phyloP scores from a whole-genome alignment of 352 stramenopile species.

The Phytophthora podocarpi region DNA sequence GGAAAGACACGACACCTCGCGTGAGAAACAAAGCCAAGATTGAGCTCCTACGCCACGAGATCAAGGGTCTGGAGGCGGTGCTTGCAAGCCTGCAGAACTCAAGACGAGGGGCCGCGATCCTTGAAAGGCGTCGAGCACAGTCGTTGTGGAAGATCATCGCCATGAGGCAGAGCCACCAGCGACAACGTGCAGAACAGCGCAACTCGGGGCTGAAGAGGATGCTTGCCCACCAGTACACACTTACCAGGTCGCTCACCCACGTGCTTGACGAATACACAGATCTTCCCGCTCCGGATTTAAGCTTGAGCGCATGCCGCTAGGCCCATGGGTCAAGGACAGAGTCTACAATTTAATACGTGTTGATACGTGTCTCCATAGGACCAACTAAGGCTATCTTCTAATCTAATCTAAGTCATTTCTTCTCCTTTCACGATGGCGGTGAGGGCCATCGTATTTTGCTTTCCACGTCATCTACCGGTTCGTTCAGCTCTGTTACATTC shows the following conservation, averaged over 20 bases:
- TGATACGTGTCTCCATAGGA: too few species aligned
- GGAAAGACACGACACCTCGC: constrained; percentile 11
- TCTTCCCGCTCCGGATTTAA: constrained; percentile 7
- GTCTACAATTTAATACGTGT: too few species aligned
- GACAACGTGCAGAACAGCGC: constrained; percentile 16
- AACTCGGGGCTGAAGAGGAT: constrained; percentile 25
- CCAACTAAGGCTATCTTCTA: too few species aligned
- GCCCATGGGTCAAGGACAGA: too few species aligned
- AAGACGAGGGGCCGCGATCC: background rate
- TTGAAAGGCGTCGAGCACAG: background rate
- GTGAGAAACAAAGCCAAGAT: constrained; percentile 35
- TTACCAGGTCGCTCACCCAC: constrained; percentile 16
- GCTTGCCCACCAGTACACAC: constrained; percentile 15
- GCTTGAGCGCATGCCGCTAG: constrained; percentile 2
- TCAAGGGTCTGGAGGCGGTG: constrained; percentile 20
- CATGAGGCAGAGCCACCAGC: constrained; percentile 19
- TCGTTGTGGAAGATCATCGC: constrained; percentile 32
- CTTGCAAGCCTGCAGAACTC: constrained; percentile 23
- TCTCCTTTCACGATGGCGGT: too few species aligned
- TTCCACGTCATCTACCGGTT: too few species aligned
- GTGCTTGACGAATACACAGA: constrained; percentile 16
- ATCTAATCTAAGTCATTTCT: too few species aligned
- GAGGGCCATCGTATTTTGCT: too few species aligned
- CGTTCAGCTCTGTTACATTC: too few species aligned
- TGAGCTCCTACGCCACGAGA: constrained; percentile 23